Conservation (phyloP, 2,329 filamentous ascomycete genomes). For the Daldinia sp. region DNA sequence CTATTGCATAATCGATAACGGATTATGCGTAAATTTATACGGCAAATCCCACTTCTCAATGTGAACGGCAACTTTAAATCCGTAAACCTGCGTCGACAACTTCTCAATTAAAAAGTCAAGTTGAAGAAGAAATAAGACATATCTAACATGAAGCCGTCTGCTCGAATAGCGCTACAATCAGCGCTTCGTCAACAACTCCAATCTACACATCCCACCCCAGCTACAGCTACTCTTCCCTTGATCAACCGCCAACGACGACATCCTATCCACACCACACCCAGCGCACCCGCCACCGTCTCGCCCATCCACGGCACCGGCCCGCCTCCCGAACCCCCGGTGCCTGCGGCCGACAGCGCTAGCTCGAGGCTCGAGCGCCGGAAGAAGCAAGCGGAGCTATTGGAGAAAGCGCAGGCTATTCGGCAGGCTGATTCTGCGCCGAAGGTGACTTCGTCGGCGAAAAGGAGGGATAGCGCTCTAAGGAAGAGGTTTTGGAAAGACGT, state of each 20-base stretch:
- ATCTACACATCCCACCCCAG: constrained; percentile 38
- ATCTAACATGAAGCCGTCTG: constrained; percentile 52
- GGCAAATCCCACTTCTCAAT: not conserved
- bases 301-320: constrained; percentile 66
- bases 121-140: not conserved
- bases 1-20: constrained; percentile 33
- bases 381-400: constrained; percentile 64
- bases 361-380: constrained; percentile 58
- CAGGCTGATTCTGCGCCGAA: constrained; percentile 37
- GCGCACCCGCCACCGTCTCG: constrained; percentile 56
- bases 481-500: constrained; percentile 93
- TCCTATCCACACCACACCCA: constrained; percentile 47
- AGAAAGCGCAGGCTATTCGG: constrained; percentile 59
- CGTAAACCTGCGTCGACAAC: not conserved
- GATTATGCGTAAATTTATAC: constrained; percentile 18
- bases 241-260: constrained; percentile 41
- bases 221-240: constrained; percentile 28
- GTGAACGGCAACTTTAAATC: constrained; percentile 9
- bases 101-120: not conserved
- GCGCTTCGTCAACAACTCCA: constrained; percentile 41
- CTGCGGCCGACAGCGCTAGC: constrained; percentile 49
- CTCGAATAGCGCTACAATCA: constrained; percentile 52
- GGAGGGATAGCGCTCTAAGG: constrained; percentile 49
- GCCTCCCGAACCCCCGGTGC: constrained; percentile 63
- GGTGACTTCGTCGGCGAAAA: constrained; percentile 18